Evolutionary conservation across 2,329 filamentous ascomycete genomes (phyloP).

Genomic region (Teratosphaeria viscida): DNA sequence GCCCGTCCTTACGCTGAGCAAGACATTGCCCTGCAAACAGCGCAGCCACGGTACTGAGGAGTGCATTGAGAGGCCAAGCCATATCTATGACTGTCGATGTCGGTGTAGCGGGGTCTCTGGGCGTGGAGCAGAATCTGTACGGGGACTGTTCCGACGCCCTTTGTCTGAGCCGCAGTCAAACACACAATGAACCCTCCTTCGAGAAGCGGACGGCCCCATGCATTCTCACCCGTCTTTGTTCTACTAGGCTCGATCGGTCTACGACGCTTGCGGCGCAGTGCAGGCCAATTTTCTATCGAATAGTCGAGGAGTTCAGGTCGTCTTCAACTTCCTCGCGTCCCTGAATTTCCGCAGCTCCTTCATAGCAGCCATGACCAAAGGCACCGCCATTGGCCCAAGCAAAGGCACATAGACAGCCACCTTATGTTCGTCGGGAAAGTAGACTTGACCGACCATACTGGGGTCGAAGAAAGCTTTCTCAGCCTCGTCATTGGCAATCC

Average conservation of each 20-base stretch:
- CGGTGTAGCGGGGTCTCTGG: not conserved
- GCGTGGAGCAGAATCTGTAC: not conserved
- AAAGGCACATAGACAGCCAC: slow-evolving; percentile 90
- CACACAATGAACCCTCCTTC: not conserved
- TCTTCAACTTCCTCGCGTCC: slow-evolving; percentile 9
- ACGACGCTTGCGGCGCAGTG: not conserved
- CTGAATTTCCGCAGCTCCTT: slow-evolving; percentile 55
- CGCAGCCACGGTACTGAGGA: not conserved
- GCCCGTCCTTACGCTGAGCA: not conserved
- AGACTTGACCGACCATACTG: slow-evolving; percentile 97
- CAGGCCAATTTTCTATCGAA: not conserved
- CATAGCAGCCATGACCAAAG: slow-evolving; percentile 69
- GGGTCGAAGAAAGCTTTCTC: slow-evolving; percentile 97
- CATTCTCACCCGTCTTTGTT: not conserved
- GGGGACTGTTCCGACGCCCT: not conserved
- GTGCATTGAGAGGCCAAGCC: not conserved
- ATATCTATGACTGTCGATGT: not conserved
- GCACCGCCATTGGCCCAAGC: slow-evolving; percentile 81
- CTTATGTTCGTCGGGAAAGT: slow-evolving; percentile 98
- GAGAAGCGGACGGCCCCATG: not conserved
- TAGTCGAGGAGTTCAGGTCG: slow-evolving; percentile 4
- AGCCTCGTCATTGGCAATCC: slow-evolving; percentile 76
- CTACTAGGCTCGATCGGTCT: not conserved
- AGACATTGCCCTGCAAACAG: not conserved
- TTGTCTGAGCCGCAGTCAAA: not conserved